Evolutionary conservation across 805 yeast species (phyloP).

Genomic region (Candida khao-thaluensis): DNA sequence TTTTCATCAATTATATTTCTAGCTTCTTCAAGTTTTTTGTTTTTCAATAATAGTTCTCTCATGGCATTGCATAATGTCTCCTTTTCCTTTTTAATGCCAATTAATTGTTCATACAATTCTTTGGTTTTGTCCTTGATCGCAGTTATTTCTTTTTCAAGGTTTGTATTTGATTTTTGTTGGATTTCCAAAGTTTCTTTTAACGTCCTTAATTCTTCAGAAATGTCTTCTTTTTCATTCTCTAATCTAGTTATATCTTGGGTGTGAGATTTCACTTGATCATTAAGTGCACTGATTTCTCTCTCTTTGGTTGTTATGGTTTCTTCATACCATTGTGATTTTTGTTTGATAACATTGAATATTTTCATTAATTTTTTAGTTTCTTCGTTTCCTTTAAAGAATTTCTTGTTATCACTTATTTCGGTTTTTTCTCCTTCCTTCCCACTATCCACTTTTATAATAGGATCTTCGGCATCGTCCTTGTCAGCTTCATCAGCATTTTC

Average conservation of each 20-base stretch:
- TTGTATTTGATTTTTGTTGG: not conserved
- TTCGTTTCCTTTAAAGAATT: conserved; percentile 8
- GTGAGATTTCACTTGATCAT: not conserved
- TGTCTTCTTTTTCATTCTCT: not conserved
- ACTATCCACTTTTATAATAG: not conserved
- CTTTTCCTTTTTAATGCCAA: not conserved
- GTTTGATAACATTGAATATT: conserved; percentile 5
- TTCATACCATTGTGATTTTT: conserved; percentile 3
- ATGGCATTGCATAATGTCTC: not conserved
- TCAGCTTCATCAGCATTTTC: not conserved
- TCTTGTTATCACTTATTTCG: not conserved
- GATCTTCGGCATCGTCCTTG: conserved; percentile 1
- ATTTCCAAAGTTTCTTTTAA: not conserved
- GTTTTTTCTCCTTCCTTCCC: not conserved
- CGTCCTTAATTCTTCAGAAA: not conserved
- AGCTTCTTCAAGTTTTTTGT: conserved; percentile 6
- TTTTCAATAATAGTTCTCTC: not conserved
- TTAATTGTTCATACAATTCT: not conserved
- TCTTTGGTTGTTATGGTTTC: not conserved
- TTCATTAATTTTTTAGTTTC: conserved; percentile 12
- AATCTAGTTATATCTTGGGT: not conserved
- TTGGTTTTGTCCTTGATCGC: not conserved
- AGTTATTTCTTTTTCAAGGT: not conserved
- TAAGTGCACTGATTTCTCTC: not conserved
- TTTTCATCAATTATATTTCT: conserved; percentile 8